These are phyloP conservation scores for Botrytis elliptica DNA, from an alignment of 2,329 filamentous ascomycete genomes.

Conservation along the genomic window DNA sequence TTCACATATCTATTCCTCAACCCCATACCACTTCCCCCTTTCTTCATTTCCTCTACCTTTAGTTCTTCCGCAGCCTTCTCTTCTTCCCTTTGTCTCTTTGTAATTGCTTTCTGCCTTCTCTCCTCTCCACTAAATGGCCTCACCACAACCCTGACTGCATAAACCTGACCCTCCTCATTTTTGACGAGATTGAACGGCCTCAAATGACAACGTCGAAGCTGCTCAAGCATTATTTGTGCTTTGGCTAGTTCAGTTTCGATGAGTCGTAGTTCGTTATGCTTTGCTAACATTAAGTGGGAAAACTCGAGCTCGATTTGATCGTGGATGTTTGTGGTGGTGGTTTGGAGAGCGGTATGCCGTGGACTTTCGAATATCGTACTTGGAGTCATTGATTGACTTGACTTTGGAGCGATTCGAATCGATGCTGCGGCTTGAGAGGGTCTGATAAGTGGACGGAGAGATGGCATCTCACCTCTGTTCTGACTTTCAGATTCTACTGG, in stretches of 20 bases:
- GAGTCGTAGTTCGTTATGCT: constrained; percentile 89
- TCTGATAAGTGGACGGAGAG: too few relatives aligned
- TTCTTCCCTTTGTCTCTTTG: neutral
- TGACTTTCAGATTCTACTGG: neutral
- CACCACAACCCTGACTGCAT: neutral
- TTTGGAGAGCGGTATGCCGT: neutral
- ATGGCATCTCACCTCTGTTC: neutral
- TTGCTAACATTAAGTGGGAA: constrained; percentile 64
- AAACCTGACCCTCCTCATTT: constrained; percentile 49
- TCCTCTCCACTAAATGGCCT: neutral
- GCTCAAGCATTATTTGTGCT: constrained; percentile 89
- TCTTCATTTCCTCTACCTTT: neutral
- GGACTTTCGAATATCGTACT: neutral
- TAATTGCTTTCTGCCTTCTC: neutral
- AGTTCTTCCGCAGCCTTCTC: neutral
- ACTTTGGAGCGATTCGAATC: neutral
- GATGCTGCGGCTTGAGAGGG: too few relatives aligned
- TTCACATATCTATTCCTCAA: neutral
- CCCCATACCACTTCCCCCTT: neutral
- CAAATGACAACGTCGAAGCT: constrained; percentile 85
- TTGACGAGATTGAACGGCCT: constrained; percentile 77
- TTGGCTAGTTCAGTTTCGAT: constrained; percentile 97
- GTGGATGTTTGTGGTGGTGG: neutral
- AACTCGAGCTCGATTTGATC: constrained; percentile 7
- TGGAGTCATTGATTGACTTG: neutral